Evolutionary conservation across 1,284 basidiomycete genomes (phyloP).

Genomic region (Lignosus rhinocerotis): DNA sequence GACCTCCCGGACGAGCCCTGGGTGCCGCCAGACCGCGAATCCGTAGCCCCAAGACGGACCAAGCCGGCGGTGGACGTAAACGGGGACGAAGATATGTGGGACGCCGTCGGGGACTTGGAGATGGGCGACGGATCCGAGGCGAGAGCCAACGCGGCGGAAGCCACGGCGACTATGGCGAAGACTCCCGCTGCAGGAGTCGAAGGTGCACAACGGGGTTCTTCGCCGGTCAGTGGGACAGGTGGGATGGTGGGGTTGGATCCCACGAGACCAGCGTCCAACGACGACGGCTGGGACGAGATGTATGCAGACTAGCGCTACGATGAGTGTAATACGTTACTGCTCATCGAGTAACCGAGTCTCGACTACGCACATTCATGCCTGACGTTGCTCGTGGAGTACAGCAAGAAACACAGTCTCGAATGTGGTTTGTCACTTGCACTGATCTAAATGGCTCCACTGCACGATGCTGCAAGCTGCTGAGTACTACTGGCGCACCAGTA

Average conservation of each 20-base stretch:
- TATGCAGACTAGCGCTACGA: constrained; percentile 21
- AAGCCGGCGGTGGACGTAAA: constrained; percentile 23
- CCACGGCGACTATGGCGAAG: not conserved
- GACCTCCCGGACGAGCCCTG: constrained; percentile 22
- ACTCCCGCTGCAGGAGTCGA: not conserved
- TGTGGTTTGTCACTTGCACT: too few species aligned
- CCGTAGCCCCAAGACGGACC: not conserved
- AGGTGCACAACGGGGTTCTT: not conserved
- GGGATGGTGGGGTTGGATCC: constrained; percentile 6
- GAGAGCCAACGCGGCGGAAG: not conserved
- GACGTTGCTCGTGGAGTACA: too few species aligned
- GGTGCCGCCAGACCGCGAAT: constrained; percentile 9
- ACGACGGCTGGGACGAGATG: constrained; percentile 38
- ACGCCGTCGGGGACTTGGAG: constrained; percentile 62
- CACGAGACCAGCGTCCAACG: constrained; percentile 26
- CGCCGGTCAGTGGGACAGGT: not conserved
- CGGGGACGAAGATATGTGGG: constrained; percentile 70
- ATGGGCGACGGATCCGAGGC: constrained; percentile 23
- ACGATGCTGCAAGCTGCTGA: too few species aligned
- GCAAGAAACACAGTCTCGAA: too few species aligned
- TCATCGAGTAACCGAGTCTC: too few species aligned
- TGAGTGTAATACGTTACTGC: too few species aligned
- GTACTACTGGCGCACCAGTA: too few species aligned
- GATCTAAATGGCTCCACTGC: too few species aligned
- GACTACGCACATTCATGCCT: too few species aligned